phyloP scores from a whole-genome alignment of 1,139 yeast genomes.

The Suhomyces yuchorum region DNA sequence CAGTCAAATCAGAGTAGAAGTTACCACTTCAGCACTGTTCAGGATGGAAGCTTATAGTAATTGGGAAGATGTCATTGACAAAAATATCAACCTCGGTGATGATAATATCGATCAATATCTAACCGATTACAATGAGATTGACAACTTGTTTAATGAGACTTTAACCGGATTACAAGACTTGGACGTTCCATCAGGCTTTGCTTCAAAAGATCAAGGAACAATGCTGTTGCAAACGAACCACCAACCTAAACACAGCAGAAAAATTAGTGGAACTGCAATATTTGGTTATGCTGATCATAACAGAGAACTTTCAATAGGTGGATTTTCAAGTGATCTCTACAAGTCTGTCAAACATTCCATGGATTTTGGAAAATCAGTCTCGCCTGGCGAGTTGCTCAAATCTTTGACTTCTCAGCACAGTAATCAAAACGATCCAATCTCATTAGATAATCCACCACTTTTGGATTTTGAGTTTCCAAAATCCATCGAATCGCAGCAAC shows the following conservation, averaged over 20 bases:
- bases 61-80: conserved; percentile 31
- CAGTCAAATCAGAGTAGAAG: neutral
- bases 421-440: conserved; percentile 9
- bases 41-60: conserved; percentile 31
- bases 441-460: conserved; percentile 16
- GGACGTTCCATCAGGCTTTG: conserved; percentile 46
- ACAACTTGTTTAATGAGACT: conserved; percentile 46
- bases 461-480: conserved; percentile 22
- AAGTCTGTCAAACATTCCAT: conserved; percentile 22
- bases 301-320: conserved; percentile 52
- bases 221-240: conserved; percentile 8
- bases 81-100: conserved; percentile 41
- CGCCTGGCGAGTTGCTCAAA: conserved; percentile 40
- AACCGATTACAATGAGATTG: conserved; percentile 39
- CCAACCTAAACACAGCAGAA: conserved; percentile 34
- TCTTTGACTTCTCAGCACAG: conserved; percentile 16
- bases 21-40: neutral
- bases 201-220: conserved; percentile 7
- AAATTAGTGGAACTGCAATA: conserved; percentile 62
- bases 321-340: conserved; percentile 30
- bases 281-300: conserved; percentile 62
- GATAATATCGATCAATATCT: conserved; percentile 47
- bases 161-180: conserved; percentile 50
- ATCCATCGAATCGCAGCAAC: conserved; percentile 18
- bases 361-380: conserved; percentile 33